Evolutionary conservation across 2,329 filamentous ascomycete species (phyloP), one percentile per base, ranked within the genome.

Genomic region (Zymoseptoria brevis): DNA sequence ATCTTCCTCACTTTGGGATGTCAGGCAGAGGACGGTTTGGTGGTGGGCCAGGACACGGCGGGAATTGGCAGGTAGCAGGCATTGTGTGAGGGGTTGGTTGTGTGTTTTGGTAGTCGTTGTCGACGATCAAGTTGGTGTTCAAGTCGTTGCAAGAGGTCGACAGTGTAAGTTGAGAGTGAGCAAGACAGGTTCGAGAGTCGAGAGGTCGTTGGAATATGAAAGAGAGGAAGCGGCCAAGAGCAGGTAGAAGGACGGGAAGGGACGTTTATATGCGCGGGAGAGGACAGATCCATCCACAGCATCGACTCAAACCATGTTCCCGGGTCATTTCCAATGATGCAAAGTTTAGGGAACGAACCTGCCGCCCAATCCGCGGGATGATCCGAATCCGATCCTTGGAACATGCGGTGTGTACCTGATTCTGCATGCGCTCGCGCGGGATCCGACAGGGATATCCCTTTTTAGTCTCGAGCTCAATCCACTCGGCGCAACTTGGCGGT

Each of bases 41-140:
- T 68, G 76, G 76, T 61, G 76, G 76, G 57, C 76, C 76, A 48
- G 76, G 76, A 72, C 74, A 77, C 50, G 76, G 76, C 59, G 76
- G 76, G 50, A 77, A 74, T n/a, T 45, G 35, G 69, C 74, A 76
- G 58, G 75, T 67, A 58, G 63, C 64, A 66, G 68, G 68, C 68
- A 71, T 76, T 69, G 71, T 72, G 64, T 57, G 45, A 53, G 54
- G 62, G 51, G 53, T 56, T 30, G 58, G 58, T 53, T 59, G 52
- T 13, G 53, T 41, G 35, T 54, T 57, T 54, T 57, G 35, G 45
- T 56, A 11, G 13, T 51, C n/a, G 21, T 45, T 41, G 35, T 45
- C 35, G 35, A 45, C 11, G 35, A 2, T 29, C 26, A 8, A 29
- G 26, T 45, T 45, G 35, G 2, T 45, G 26, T 4, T 29, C 26